Evolutionary conservation across 345 rosid species (phyloP).

Genomic region (Lumnitzera racemosa): DNA sequence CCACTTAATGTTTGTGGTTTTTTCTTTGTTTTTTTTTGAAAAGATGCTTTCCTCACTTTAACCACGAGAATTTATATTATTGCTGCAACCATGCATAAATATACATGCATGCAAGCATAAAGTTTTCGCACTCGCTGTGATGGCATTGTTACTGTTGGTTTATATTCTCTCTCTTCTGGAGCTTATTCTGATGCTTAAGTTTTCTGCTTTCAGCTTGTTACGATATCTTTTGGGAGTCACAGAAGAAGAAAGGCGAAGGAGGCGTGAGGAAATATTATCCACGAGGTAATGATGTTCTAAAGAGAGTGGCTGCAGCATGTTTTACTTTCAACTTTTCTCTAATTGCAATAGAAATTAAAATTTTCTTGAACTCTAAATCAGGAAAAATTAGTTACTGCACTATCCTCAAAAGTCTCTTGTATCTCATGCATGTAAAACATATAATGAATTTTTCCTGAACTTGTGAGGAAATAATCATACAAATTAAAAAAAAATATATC

Average conservation of each 20-base stretch:
- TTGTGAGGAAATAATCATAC: neutral
- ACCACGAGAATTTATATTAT: too few species aligned
- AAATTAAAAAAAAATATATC: neutral
- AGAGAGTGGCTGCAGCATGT: too few species aligned
- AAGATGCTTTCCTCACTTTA: too few species aligned
- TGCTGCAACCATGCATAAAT: too few species aligned
- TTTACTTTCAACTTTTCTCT: neutral
- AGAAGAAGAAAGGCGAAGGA: conserved; percentile 77
- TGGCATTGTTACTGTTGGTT: neutral
- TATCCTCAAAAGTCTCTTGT: too few species aligned
- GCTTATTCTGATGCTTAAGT: neutral
- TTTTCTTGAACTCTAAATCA: too few species aligned
- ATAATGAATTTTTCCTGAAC: too few species aligned
- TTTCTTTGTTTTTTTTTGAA: too few species aligned
- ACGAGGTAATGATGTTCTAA: conserved; percentile 49
- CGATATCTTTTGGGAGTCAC: conserved; percentile 72
- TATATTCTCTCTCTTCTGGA: neutral
- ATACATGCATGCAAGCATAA: too few species aligned
- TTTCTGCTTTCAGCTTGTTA: conserved; percentile 31
- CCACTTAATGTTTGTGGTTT: too few species aligned
- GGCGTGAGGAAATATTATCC: conserved; percentile 81
- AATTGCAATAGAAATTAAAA: neutral
- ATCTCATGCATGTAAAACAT: too few species aligned
- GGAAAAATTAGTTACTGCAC: too few species aligned
- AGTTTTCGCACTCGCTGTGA: neutral